phyloP scores from a whole-genome alignment of 371 early-diverging fungal genomes.

The Actinomucor elegans region DNA sequence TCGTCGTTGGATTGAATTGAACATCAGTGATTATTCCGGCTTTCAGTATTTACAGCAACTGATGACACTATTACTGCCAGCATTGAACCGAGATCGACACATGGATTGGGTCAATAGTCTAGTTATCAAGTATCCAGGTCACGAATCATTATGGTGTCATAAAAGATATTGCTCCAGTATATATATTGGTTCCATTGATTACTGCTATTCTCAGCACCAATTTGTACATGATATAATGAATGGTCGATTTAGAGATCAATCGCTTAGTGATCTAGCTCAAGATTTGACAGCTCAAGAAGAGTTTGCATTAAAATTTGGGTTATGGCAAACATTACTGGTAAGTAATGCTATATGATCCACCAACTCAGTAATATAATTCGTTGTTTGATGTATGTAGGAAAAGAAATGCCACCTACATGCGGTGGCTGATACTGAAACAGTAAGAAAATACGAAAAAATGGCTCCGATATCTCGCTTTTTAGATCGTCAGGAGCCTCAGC shows the following conservation, averaged over 20 bases:
- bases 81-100: slow-evolving; percentile 7
- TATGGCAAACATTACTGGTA: slow-evolving; percentile 23
- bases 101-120: slow-evolving; percentile 35
- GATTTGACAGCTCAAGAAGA: slow-evolving; percentile 15
- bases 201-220: slow-evolving; percentile 10
- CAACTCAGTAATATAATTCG: no score
- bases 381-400: background rate
- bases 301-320: slow-evolving; percentile 33
- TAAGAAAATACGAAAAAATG: background rate
- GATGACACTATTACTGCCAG: slow-evolving; percentile 2
- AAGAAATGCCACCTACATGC: background rate
- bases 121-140: slow-evolving; percentile 51
- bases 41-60: slow-evolving; percentile 53
- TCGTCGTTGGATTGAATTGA: slow-evolving; percentile 38
- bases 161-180: slow-evolving; percentile 41
- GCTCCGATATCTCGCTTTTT: slow-evolving; percentile 6
- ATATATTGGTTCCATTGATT: background rate
- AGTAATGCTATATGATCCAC: no score
- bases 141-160: slow-evolving; percentile 64
- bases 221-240: slow-evolving; percentile 16
- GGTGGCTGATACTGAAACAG: no score
- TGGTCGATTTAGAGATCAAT: background rate
- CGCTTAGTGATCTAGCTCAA: background rate
- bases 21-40: slow-evolving; percentile 61
- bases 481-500: slow-evolving; percentile 1